Percentiles rank a stretch among this genome's conserved stretches.
Evolutionary conservation across 768 basidiomycete genomes (phyloP).

Genomic region (Serpula lacrymans): DNA sequence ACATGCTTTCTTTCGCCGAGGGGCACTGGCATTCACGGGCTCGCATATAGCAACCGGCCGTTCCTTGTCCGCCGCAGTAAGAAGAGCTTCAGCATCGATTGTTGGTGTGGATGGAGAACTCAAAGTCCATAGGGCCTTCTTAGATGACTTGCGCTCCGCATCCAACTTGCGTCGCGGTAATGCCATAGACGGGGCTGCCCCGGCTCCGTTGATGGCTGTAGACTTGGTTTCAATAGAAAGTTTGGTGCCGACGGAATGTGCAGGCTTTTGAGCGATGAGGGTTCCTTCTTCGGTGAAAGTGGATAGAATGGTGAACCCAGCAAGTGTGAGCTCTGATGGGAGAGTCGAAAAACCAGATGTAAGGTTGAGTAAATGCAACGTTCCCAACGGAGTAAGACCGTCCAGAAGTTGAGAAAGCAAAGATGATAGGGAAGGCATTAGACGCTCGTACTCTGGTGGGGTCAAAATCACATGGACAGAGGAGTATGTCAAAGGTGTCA

Average conservation of each 20-base stretch:
- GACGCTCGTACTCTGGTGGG: constrained; percentile 54
- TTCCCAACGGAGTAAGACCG: constrained; percentile 65
- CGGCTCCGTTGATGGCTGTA: constrained; percentile 8
- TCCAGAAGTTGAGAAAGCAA: constrained; percentile 60
- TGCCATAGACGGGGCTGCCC: constrained; percentile 34
- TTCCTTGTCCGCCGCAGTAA: constrained; percentile 78
- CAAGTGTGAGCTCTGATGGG: constrained; percentile 56
- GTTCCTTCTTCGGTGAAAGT: constrained; percentile 25
- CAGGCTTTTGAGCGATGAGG: constrained; percentile 72
- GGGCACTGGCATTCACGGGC: constrained; percentile 46
- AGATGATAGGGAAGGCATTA: constrained; percentile 47
- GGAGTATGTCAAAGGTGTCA: constrained; percentile 53
- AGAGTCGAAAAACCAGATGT: constrained; percentile 40
- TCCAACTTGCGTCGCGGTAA: constrained; percentile 54
- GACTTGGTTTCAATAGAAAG: constrained; percentile 14
- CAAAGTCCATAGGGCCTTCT: constrained; percentile 88
- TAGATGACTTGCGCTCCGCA: constrained; percentile 62
- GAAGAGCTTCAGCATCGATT: constrained; percentile 79
- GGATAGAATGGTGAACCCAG: constrained; percentile 63
- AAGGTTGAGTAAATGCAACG: constrained; percentile 61
- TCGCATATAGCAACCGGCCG: constrained; percentile 79
- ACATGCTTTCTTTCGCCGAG: constrained; percentile 88
- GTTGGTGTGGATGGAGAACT: constrained; percentile 64
- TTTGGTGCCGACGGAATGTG: constrained; percentile 31
- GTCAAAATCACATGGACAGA: constrained; percentile 70